Base-by-base conservation (phyloP, 345 rosid species). In the Linum lewisii region DNA sequence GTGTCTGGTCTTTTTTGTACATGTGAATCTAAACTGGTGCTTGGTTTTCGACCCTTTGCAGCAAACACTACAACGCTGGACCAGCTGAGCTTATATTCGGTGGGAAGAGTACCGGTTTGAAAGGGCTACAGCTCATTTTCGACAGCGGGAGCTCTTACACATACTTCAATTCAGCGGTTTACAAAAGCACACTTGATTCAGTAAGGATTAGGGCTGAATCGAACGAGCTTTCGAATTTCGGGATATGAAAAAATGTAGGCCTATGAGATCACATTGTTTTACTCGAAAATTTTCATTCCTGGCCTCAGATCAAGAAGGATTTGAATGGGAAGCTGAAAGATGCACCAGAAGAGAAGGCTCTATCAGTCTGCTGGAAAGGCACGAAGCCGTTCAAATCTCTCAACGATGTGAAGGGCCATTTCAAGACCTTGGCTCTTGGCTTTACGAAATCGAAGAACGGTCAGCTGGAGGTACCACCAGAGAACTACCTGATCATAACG, bases 131-230 rank as follows among this genome's bases (percentile, higher is more conserved):
- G 58, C 44, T 84, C 24, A 52, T 85, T 54, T 86, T 88, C 61
- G 98, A 92, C 73, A 93, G 97, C 42, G 99, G 99, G 54, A 84
- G 94, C 80, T 86, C 99, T 2, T 93, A 88, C 74, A 75, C 89
- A 50, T 93, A 93, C 80, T 83, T 88, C 67, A 75, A 54, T 61
- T 70, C 72, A 7, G 66, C 59, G 51, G 80, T 82, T 50, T 93
- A 93, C 63, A 36, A 73, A 66, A 57, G 67, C 5, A 24, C 64
- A 21, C 74, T 86, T n/a, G 65, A 77, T 81, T 72, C 83, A 83
- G 95, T 92, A 60, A 79, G 78, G 52, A 25, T 29, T 7, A 13
- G 14, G 51, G 24, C 55, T 15, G 22, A 45, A 15, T 26, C 23
- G n/a, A 16, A 21, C 19, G 20, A 21, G 2, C n/a, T 45, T 2